Evolutionary conservation across 139 green algal genomes (phyloP), one percentile per base, ranked within the genome.

Genomic region (Raphidocelis subcapitata): DNA sequence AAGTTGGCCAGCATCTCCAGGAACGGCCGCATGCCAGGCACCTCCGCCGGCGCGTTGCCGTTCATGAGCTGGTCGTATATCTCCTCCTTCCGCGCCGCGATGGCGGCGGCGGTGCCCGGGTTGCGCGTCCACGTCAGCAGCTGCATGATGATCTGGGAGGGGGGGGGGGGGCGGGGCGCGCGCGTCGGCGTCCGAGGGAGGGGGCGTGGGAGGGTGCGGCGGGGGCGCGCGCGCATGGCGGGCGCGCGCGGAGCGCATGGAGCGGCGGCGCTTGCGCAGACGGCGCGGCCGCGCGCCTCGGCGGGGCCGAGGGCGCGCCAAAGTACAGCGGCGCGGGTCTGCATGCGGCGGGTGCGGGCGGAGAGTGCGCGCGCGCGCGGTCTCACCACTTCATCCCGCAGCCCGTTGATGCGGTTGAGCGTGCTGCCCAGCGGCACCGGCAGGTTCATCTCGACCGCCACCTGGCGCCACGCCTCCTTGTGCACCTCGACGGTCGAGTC

Each of bases 41-140:
- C 72, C n/a, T 81, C 82, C 28, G 75, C 80, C 3, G 77, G 81
- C 41, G 59, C 32, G 28, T 78, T 60, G 14, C 73, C 69, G 31
- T 70, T 81, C 60, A 89, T 65, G 8, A 97, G 63, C 62, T 85
- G 70, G 1, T 77, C 37, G 35, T 89, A 90, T 0, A 97, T 52
- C 60, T 92, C 85, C 35, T 93, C 88, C 69, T 97, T 97, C 8
- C 90, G 81, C 21, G 81, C 44, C 0, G 88, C 85, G 18, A 98
- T 80, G 26, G 89, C 81, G 3, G 79, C 69, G 3, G 93, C 84
- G 35, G 88, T 82, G 26, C 65, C 76, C 0, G 90, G 90, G 52
- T 97, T 93, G 31, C 94, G 88, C 16, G 92, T 92, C 94, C 94
- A 98, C 65, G 87, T 92, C 23, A 98, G 90, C 3, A 97, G 82